Conservation (phyloP, 768 basidiomycete genomes). For the Boletus eberwhitei region DNA sequence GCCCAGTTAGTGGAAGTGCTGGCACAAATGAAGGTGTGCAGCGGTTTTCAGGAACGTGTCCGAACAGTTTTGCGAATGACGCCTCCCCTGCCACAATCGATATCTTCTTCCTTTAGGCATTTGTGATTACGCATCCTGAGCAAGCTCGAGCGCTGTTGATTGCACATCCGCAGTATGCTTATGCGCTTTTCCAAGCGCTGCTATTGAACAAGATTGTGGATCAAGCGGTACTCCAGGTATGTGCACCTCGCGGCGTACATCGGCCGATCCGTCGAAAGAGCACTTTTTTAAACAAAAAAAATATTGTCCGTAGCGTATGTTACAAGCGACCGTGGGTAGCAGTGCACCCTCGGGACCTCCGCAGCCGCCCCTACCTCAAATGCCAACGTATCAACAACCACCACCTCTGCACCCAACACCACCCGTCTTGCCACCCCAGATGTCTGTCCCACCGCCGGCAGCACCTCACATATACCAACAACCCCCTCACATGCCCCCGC, state of each 20-base stretch:
- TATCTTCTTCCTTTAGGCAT: conserved; percentile 60
- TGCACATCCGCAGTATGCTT: conserved; percentile 88
- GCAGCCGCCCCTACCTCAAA: conserved; percentile 32
- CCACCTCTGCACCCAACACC: conserved; percentile 33
- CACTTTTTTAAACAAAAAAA: conserved; percentile 2
- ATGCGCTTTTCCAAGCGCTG: conserved; percentile 94
- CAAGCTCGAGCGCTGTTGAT: conserved; percentile 78
- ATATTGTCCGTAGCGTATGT: conserved; percentile 43
- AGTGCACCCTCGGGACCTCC: conserved; percentile 27
- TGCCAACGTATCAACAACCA: conserved; percentile 29
- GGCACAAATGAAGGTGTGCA: conserved; percentile 93
- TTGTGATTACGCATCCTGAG: conserved; percentile 88
- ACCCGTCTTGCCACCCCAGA: conserved; percentile 32
- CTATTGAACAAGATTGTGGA: conserved; percentile 93
- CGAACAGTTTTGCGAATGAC: conserved; percentile 21
- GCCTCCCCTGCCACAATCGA: conserved; percentile 2
- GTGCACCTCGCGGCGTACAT: conserved; percentile 7
- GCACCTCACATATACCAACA: conserved; percentile 31
- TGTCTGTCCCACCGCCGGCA: conserved; percentile 29
- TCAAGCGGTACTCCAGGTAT: conserved; percentile 74
- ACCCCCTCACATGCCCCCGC: conserved; percentile 30
- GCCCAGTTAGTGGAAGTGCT: conserved; percentile 88
- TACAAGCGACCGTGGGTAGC: conserved; percentile 40
- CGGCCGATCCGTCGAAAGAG: not conserved
- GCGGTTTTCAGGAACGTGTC: conserved; percentile 18